These are phyloP conservation scores for Botryotinia calthae DNA, from an alignment of 2,329 filamentous ascomycete genomes.

Conservation along the genomic window DNA sequence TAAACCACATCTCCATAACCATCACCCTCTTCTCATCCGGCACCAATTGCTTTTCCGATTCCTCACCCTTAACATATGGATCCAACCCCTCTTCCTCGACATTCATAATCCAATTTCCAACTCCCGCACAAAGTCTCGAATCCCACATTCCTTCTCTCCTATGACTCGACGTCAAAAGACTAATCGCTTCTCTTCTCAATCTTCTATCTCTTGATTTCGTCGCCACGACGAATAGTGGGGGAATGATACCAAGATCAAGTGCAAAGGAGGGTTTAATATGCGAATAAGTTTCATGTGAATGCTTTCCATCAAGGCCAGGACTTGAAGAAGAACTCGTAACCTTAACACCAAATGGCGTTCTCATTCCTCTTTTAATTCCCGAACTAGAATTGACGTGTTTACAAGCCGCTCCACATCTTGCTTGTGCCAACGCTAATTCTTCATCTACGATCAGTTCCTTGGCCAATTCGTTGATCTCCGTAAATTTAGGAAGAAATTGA, in stretches of 20 bases:
- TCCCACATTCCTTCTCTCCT: conserved; percentile 39
- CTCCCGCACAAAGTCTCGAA: conserved; percentile 30
- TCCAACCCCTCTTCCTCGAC: conserved; percentile 40
- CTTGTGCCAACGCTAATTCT: conserved; percentile 30
- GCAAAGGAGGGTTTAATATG: conserved; percentile 45
- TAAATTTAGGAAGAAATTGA: conserved; percentile 51
- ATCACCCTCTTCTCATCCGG: conserved; percentile 34
- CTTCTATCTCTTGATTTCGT: conserved; percentile 35
- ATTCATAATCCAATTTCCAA: conserved; percentile 34
- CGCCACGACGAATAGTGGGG: conserved; percentile 36
- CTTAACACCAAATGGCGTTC: conserved; percentile 15
- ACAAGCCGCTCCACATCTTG: conserved; percentile 24
- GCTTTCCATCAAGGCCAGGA: conserved; percentile 20
- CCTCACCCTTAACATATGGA: conserved; percentile 56
- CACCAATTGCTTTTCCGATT: conserved; percentile 42
- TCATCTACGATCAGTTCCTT: conserved; percentile 52
- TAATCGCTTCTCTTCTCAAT: conserved; percentile 33
- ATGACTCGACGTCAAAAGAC: conserved; percentile 30
- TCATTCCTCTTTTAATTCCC: background rate
- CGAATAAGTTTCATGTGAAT: conserved; percentile 20
- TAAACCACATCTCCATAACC: conserved; percentile 38
- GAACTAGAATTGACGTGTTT: conserved; percentile 28
- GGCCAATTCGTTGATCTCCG: conserved; percentile 55
- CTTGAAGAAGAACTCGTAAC: background rate
- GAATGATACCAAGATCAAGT: conserved; percentile 36